Evolutionary conservation across 192 early-diverging fungal genomes (phyloP).

Genomic region (Podila epicladia): DNA sequence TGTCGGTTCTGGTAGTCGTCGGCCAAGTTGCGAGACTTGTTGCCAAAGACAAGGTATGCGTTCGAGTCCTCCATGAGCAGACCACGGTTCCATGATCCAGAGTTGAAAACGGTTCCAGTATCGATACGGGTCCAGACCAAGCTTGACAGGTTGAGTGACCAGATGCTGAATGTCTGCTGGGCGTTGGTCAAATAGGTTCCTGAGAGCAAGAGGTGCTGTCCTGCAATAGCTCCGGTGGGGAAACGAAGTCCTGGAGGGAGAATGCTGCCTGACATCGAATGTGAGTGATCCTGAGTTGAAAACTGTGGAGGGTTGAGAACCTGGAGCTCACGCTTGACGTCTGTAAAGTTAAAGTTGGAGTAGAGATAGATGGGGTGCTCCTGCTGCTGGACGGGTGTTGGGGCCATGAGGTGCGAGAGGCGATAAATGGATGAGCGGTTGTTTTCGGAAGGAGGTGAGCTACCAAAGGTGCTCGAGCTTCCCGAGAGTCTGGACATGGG

Average conservation of each 20-base stretch:
- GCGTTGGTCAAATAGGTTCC: conserved; percentile 75
- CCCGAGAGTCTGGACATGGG: conserved; percentile 28
- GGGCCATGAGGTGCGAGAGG: conserved; percentile 29
- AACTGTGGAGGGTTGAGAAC: conserved; percentile 65
- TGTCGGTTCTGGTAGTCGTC: conserved; percentile 82
- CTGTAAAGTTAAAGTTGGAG: conserved; percentile 80
- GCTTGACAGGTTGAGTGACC: conserved; percentile 67
- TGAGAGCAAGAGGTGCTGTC: conserved; percentile 70
- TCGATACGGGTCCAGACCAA: conserved; percentile 70
- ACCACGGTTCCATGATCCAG: conserved; percentile 79
- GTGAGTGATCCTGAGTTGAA: conserved; percentile 68
- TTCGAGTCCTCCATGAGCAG: conserved; percentile 67
- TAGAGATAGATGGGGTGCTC: conserved; percentile 67
- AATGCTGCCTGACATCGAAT: conserved; percentile 67
- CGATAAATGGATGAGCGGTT: conserved; percentile 28
- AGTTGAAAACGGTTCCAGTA: conserved; percentile 71
- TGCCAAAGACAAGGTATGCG: conserved; percentile 73
- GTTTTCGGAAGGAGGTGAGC: conserved; percentile 18
- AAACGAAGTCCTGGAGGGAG: conserved; percentile 80
- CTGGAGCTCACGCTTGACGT: conserved; percentile 76
- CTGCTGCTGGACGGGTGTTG: conserved; percentile 21
- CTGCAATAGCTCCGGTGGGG: conserved; percentile 71
- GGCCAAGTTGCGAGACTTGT: conserved; percentile 67
- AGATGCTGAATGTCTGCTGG: conserved; percentile 71
- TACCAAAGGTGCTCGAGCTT: conserved; percentile 6